phyloP scores from a whole-genome alignment of 495 filamentous ascomycete genomes.

The Trichoderma virens region DNA sequence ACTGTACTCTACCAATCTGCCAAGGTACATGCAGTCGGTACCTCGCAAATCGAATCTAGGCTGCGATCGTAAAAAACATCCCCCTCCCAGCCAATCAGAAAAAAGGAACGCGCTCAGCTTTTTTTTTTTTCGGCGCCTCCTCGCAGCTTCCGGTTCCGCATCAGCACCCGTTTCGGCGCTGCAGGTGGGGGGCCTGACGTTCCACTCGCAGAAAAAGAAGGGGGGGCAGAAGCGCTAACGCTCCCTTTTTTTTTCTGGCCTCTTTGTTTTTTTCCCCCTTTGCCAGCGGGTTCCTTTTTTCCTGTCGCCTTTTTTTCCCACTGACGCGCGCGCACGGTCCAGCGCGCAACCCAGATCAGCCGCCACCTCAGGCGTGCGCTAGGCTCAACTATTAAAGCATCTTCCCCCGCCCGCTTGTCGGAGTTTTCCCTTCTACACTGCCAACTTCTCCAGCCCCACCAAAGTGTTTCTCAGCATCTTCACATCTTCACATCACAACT shows the following conservation, averaged over 20 bases:
- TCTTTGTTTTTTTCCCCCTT: neutral
- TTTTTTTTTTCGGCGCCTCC: conserved; percentile 1
- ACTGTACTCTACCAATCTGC: neutral
- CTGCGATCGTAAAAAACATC: neutral
- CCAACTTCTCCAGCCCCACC: conserved; percentile 26
- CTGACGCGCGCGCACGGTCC: conserved; percentile 2
- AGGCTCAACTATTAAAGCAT: conserved; percentile 30
- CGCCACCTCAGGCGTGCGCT: conserved; percentile 15
- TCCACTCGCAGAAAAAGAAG: neutral
- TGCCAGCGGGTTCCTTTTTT: too few species aligned
- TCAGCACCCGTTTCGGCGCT: neutral
- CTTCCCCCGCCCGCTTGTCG: conserved; percentile 33
- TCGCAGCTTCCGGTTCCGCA: neutral
- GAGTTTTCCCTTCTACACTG: conserved; percentile 39
- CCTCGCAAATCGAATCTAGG: neutral
- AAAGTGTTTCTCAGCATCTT: conserved; percentile 37
- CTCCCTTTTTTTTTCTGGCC: neutral
- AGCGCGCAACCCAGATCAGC: conserved; percentile 31
- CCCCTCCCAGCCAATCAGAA: neutral
- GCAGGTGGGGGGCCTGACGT: neutral
- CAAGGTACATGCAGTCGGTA: neutral
- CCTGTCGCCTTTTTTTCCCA: too few species aligned
- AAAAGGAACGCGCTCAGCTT: neutral
- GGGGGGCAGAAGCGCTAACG: neutral
- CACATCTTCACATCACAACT: conserved; percentile 31